Base-by-base conservation (phyloP, 441 rosid species). In the Erodium trifolium region DNA sequence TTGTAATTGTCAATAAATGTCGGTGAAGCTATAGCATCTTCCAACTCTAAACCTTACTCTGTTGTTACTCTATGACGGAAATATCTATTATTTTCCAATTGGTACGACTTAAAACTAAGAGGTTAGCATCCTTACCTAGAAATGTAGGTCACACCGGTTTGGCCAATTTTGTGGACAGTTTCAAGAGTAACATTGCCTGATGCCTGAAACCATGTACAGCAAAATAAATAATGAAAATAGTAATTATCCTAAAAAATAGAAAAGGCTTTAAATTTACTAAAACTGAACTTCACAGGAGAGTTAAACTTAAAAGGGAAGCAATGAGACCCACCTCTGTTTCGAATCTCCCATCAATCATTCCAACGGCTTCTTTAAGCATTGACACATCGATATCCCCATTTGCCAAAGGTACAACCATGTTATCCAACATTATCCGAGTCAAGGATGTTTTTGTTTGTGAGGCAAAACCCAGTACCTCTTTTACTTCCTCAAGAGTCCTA, bases 141-240 rank as follows among this genome's bases (percentile, higher is more conserved):
- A 73, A 93, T 86, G 87, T 78, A 88, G 77, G 93, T 87, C 57
- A 93, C 98, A 65, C 97, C 97, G 39, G 93, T 88, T 76, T 86
- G 91, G 77, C 98, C 97, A 57, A 94, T 92, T 82, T 90, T 83
- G 79, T 87, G 89, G 45, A 90, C 87, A 0, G 96, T 91, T 79
- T 93, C 97, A 63, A 91, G 84, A 6, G 96, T 91, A 69, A 90
- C 94, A 76, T 94, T 94, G 3, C 97, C 99, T 0, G 99, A 90
- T 71, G 97, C 97, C 99, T 91, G 81, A 23, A 19, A 77, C 14
- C 70, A 67, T 13, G 27, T 67, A 69, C 23, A 55, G 8, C 59
- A 16, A 67, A 53, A 73, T 70, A 35, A 18, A 31, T 16, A 16
- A 16, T 55, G 23, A 55, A 4, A 55, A 3, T 60, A 76, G 13